A percentile compares a stretch with the other conserved stretches of the same genome.
phyloP scores from a whole-genome alignment of 306 rosid genomes.

The Acacia acuminata region DNA sequence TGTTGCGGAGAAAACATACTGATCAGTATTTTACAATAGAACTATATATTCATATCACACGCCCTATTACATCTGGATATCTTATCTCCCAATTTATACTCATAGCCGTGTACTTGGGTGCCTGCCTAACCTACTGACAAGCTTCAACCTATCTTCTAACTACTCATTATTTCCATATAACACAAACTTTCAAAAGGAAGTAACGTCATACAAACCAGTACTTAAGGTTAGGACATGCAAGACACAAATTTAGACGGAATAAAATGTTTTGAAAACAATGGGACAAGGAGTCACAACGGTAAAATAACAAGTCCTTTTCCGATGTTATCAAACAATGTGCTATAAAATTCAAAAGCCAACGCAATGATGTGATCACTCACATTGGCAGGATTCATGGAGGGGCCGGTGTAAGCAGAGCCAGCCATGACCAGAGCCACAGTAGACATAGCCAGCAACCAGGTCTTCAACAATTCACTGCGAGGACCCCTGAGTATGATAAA shows the following conservation, averaged over 20 bases:
- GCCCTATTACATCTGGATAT: not conserved
- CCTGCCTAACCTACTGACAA: not conserved
- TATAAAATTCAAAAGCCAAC: not conserved
- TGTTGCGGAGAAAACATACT: not conserved
- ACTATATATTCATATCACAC: not conserved
- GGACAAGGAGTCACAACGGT: not conserved
- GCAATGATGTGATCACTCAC: constrained; percentile 49
- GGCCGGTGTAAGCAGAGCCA: constrained; percentile 78
- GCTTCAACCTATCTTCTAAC: not conserved
- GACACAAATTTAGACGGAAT: not conserved
- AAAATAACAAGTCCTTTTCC: not conserved
- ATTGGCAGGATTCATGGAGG: constrained; percentile 92
- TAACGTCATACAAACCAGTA: not conserved
- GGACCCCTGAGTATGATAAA: constrained; percentile 72
- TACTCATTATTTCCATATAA: not conserved
- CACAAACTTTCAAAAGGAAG: not conserved
- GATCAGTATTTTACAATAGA: not conserved
- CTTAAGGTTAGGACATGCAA: not conserved
- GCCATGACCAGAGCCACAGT: constrained; percentile 53
- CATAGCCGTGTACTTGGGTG: not conserved
- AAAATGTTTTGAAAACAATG: not conserved
- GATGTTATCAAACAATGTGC: not conserved
- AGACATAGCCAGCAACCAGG: constrained; percentile 59
- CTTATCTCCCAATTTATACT: not conserved
- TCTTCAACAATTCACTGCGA: constrained; percentile 50